phyloP scores from a whole-genome alignment of 2,329 filamentous ascomycete genomes.

The Botrytis hyacinthi region DNA sequence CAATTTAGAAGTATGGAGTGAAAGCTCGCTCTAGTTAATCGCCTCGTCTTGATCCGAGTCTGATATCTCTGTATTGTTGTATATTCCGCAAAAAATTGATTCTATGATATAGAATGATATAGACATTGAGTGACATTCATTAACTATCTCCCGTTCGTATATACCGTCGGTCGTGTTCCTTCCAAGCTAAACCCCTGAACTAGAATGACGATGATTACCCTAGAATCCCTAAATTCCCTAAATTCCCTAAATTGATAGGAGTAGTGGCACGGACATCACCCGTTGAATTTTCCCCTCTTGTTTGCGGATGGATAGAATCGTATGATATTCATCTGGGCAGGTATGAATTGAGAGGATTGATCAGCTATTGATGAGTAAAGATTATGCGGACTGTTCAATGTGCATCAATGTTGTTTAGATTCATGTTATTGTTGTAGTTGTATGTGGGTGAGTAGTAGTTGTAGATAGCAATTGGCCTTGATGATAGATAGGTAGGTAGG shows the following conservation, averaged over 20 bases:
- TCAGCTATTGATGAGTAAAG: neutral
- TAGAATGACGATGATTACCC: neutral
- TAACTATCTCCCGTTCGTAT: neutral
- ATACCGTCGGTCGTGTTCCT: neutral
- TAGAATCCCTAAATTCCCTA: neutral
- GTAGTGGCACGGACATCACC: slow-evolving; percentile 9
- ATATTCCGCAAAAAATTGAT: neutral
- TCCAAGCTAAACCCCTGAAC: neutral
- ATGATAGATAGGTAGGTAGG: neutral
- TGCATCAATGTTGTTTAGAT: neutral
- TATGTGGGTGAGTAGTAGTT: neutral
- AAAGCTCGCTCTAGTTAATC: neutral
- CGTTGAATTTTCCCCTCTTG: neutral
- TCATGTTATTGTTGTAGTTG: neutral
- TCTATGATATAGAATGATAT: neutral
- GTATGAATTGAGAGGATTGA: neutral
- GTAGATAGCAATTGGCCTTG: neutral
- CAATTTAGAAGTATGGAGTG: slow-evolving; percentile 11
- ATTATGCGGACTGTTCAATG: neutral
- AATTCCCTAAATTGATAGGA: neutral
- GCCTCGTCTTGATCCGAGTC: neutral
- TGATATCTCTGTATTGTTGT: neutral
- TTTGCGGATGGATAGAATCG: neutral
- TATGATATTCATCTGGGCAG: neutral
- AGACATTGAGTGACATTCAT: neutral